Evolutionary conservation across 2,329 filamentous ascomycete species (phyloP), one percentile per base, ranked within the genome.

Genomic region (Ophiostoma sp.): DNA sequence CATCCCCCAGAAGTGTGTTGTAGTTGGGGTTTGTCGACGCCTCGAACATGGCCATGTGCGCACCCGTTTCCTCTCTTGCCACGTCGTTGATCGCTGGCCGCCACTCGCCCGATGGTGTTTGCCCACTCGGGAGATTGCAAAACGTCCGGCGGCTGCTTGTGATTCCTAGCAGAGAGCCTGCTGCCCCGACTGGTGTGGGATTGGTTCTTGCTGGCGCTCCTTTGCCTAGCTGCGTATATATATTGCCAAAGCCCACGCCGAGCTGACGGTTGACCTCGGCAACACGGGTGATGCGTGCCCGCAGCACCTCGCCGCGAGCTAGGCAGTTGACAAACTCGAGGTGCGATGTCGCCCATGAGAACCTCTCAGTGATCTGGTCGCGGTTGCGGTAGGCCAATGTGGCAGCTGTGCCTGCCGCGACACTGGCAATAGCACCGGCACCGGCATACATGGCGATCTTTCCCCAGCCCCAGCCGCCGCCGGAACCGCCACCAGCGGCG

Each of bases 271-370:
- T 83, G 27, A 93, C 80, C 69, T 83, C 81, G n/a, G 85, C 82
- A 76, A 97, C 82, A 70, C 81, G 84, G n/a, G 82, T 80, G 9
- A 97, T 83, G 44, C 95, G 87, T 75, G 87, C 85, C 73, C 88
- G 87, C 72, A 98, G 81, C 75, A 97, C 93, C 73, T 93, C 90
- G 4, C 87, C 87, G n/a, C 91, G 87, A 64, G 91, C 90, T 7
- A 99, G 84, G 74, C 92, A 96, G 2, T 93, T 92, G 1, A 98
- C 91, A 74, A 98, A 99, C 77, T 95, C 91, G 40, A 99, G 86
- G 78, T 99, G 95, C 47, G 91, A 95, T 16, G 89, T 87, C 14
- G 91, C 91, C 93, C 93, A 98, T 9, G 82, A 82, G 80, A 89
- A 89, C 7, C 93, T 90, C 70, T 89, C 84, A 2, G 84, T 86